Base-by-base conservation (phyloP, 805 yeast genomes). In the Cyberlindnera mississippiensis region DNA sequence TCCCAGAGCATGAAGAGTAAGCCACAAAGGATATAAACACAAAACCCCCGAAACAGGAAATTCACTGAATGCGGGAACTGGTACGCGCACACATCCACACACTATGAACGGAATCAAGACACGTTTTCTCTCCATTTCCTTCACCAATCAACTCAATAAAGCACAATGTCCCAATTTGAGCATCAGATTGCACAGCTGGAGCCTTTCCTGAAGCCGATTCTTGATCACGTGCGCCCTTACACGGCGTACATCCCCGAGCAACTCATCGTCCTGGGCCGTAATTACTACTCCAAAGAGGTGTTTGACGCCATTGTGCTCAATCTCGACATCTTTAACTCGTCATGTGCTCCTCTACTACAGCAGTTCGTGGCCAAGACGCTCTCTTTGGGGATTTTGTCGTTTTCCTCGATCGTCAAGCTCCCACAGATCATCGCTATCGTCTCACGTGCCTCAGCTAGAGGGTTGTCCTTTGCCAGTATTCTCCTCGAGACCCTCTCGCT, bases 361-460 rank as follows among this genome's bases (percentile, higher is more conserved):
- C 45, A 44, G 10, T 63, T 64, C 14, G 35, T 67, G 17, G 50
- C 67, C 10, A 62, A 63, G 40, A 52, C 62, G 1, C 38, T 69
- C 18, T 62, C 69, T 19, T 39, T 64, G 28, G 71, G 64, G 6
- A 64, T 69, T 26, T 59, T 69, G 30, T 49, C 57, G 2, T 53
- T 62, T 35, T 61, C 71, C 2, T 59, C 69, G 3, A 50, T 67
- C 16, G 63, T 67, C 30, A 69, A 69, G 45, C 47, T 70, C 1
- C 74, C 75, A 7, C 73, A 70, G 50, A 62, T 69, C 35, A n/a
- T 58, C 10, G 52, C 59, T 33, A 56, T 69, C 28, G 30, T 69
- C 18, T 39, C 48, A 14, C 50, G 63, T 9, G 41, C 49, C 10
- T 62, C 68, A 3, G 66, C 64, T 10, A 51, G 39, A 4, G 73